A percentile compares a stretch with the other conserved stretches of the same genome.
These are phyloP conservation scores for Hirsutella minnesotensis DNA, from an alignment of 2,329 filamentous ascomycete species.

Conservation along the genomic window DNA sequence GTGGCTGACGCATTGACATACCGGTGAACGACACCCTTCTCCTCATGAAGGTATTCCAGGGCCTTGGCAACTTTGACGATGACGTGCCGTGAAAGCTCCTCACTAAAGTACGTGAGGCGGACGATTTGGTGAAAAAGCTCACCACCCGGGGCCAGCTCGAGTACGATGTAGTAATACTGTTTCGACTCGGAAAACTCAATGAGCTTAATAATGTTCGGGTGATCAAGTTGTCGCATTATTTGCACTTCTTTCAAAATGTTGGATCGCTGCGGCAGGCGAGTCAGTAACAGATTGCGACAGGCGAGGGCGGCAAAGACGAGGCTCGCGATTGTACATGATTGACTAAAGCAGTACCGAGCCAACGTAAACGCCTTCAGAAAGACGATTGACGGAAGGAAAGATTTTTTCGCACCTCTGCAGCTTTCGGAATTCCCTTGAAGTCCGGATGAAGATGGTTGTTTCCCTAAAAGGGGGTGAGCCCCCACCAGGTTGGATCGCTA, in stretches of 20 bases:
- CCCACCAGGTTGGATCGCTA: conserved; percentile 26
- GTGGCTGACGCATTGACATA: conserved; percentile 32
- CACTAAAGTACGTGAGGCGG: conserved; percentile 94
- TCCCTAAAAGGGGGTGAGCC: conserved; percentile 51
- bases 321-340: background rate
- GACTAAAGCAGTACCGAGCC: conserved; percentile 11
- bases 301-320: background rate
- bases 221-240: conserved; percentile 94
- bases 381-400: conserved; percentile 21
- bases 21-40: conserved; percentile 93
- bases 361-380: conserved; percentile 12
- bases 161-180: conserved; percentile 95
- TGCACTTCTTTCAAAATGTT: conserved; percentile 98
- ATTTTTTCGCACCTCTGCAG: conserved; percentile 79
- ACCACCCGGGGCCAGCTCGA: conserved; percentile 88
- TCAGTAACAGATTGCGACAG: conserved; percentile 13
- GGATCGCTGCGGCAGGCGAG: conserved; percentile 53
- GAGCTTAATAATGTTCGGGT: conserved; percentile 90
- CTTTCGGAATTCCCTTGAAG: conserved; percentile 89
- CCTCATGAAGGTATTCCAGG: conserved; percentile 86
- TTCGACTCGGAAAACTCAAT: conserved; percentile 87
- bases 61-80: conserved; percentile 93
- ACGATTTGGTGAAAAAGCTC: conserved; percentile 99
- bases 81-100: conserved; percentile 86
- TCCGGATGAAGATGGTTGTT: conserved; percentile 89